Percentiles rank a stretch among this genome's conserved stretches.
phyloP scores from a whole-genome alignment of 129 eudicot species.

The Oenanthe sinensis region DNA sequence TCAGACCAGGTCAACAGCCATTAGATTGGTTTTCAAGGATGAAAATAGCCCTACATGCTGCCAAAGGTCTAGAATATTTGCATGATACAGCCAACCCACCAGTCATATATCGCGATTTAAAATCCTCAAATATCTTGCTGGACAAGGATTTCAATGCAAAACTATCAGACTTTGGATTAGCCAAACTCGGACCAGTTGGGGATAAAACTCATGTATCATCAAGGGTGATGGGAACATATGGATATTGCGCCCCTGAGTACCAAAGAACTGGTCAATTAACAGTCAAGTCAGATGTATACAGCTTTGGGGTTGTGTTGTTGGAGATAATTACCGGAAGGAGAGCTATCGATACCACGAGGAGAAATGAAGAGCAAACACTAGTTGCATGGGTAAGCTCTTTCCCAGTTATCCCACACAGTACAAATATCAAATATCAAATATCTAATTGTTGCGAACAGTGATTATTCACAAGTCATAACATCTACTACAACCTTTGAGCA shows the following conservation, averaged over 20 bases:
- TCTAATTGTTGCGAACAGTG: neutral
- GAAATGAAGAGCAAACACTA: constrained; percentile 13
- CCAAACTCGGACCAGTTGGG: constrained; percentile 12
- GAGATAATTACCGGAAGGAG: constrained; percentile 11
- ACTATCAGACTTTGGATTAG: constrained; percentile 11
- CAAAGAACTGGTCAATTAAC: constrained; percentile 13
- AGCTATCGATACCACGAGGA: constrained; percentile 8
- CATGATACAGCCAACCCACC: constrained; percentile 10
- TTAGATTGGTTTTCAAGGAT: constrained; percentile 10
- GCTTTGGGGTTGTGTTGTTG: constrained; percentile 9
- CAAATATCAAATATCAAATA: too few species aligned
- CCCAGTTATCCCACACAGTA: neutral
- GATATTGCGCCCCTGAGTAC: constrained; percentile 14
- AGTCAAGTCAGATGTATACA: constrained; percentile 11
- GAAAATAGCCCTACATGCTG: constrained; percentile 13
- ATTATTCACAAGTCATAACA: neutral
- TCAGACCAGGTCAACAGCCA: neutral
- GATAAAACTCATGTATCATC: constrained; percentile 6
- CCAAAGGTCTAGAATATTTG: constrained; percentile 12
- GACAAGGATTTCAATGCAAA: constrained; percentile 11
- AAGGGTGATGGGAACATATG: constrained; percentile 14
- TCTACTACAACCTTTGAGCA: neutral
- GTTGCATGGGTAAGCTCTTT: constrained; percentile 9
- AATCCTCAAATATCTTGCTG: constrained; percentile 14
- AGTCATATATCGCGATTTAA: constrained; percentile 13